Evolutionary conservation across 2,329 filamentous ascomycete species (phyloP), one percentile per base, ranked within the genome.

Genomic region (Fusarium albidum): DNA sequence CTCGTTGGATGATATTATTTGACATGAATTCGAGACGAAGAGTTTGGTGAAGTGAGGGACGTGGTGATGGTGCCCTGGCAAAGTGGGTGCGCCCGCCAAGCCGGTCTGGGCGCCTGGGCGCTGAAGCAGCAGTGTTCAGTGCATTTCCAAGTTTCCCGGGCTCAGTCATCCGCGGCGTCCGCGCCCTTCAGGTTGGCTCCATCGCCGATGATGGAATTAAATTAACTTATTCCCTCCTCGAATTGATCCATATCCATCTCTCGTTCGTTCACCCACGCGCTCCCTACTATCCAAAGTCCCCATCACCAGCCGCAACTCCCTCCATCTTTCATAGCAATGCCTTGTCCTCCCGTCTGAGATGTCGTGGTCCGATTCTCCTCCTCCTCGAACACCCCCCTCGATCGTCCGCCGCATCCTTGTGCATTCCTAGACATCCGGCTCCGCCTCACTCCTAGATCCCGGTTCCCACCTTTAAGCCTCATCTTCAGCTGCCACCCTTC

Each of bases 251-350:
- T n/a, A n/a, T n/a, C n/a, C n/a, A n/a, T n/a, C n/a, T n/a, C n/a
- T 26, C 41, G 31, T 55, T 44, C 34, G 26, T 48, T 52, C 25
- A 28, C 28, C 15, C 14, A n/a, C 31, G 21, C 18, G 28, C 13
- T 27, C 17, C 29, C n/a, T n/a, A n/a, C n/a, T n/a, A n/a, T n/a
- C n/a, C n/a, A n/a, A n/a, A n/a, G n/a, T n/a, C n/a, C n/a, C n/a
- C n/a, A n/a, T n/a, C n/a, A n/a, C n/a, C n/a, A n/a, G n/a, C n/a
- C n/a, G n/a, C n/a, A n/a, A n/a, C n/a, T n/a, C n/a, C 29, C 37
- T 27, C 46, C 45, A 33, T 26, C n/a, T n/a, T 25, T 26, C 29
- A 49, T 25, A 50, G 54, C 59, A 21, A 68, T 68, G 66, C 54
- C 32, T 25, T 40, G 46, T 40, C 33, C 31, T 47, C 26, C 39